A percentile compares a stretch with the other conserved stretches of the same genome.
Conservation (phyloP, 2,329 filamentous ascomycete species). For the Fusarium pseudocircinatum region DNA sequence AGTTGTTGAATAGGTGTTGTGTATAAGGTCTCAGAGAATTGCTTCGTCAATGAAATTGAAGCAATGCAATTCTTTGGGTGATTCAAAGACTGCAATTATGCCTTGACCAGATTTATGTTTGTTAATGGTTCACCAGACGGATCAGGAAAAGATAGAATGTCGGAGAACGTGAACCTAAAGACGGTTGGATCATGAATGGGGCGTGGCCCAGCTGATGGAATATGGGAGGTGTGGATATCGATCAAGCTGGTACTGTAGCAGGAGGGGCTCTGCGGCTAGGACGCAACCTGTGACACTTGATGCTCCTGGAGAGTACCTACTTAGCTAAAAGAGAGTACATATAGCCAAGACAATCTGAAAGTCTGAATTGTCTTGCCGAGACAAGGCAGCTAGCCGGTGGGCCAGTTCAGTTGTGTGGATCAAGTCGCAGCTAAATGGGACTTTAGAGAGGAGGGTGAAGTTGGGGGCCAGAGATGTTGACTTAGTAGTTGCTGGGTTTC, state of each 20-base stretch:
- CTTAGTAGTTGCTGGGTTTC: neutral
- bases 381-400: slow-evolving; percentile 29
- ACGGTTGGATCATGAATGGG: slow-evolving; percentile 24
- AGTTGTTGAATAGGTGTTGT: neutral
- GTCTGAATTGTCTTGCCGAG: slow-evolving; percentile 18
- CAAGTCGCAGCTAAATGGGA: slow-evolving; percentile 14
- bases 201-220: slow-evolving; percentile 20
- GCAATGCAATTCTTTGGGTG: neutral
- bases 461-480: slow-evolving; percentile 24
- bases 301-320: neutral
- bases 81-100: neutral
- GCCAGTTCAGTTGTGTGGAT: slow-evolving; percentile 35
- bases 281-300: slow-evolving; percentile 34
- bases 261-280: slow-evolving; percentile 39
- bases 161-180: slow-evolving; percentile 4
- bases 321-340: slow-evolving; percentile 2
- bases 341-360: neutral
- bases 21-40: neutral
- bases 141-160: slow-evolving; percentile 7
- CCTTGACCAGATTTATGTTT: neutral
- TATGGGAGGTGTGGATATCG: slow-evolving; percentile 30
- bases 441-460: slow-evolving; percentile 11
- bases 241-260: slow-evolving; percentile 18
- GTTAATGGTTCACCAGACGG: neutral
- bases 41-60: neutral